Evolutionary conservation across 2,329 filamentous ascomycete species (phyloP).

Genomic region (Acrodontium crateriforme): DNA sequence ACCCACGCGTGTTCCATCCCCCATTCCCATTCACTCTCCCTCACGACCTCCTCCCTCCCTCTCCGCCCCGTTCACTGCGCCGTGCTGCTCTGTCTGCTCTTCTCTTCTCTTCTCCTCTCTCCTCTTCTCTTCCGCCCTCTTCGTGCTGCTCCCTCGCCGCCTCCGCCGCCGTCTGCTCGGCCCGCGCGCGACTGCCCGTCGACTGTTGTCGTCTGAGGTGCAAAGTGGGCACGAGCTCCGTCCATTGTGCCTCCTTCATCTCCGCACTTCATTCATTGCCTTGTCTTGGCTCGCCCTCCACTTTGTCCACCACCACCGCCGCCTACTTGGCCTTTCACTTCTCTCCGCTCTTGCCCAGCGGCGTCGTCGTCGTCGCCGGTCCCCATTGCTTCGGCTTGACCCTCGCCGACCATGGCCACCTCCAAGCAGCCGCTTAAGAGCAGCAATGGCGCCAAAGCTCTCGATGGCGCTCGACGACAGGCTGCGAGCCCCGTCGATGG

Average conservation of each 20-base stretch:
- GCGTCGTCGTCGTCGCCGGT: not conserved
- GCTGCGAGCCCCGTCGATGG: constrained; percentile 41
- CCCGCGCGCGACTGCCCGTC: no score
- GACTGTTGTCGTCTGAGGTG: no score
- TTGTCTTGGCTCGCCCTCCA: no score
- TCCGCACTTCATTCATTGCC: no score
- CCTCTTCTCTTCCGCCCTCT: not conserved
- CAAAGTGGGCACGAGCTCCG: no score
- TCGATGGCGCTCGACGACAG: constrained; percentile 42
- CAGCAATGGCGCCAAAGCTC: constrained; percentile 35
- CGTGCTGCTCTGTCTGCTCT: not conserved
- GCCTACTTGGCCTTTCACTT: not conserved
- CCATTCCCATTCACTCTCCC: not conserved
- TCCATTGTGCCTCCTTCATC: no score
- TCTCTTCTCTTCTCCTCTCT: not conserved
- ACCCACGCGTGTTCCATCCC: no score
- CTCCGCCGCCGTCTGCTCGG: not conserved
- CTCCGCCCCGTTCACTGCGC: not conserved
- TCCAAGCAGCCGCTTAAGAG: constrained; percentile 35
- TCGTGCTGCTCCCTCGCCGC: not conserved
- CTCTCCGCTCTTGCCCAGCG: not conserved
- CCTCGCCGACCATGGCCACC: constrained; percentile 2
- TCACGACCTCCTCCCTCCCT: not conserved
- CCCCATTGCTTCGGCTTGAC: no score
- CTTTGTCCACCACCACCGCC: not conserved